Base-by-base conservation (phyloP, 768 basidiomycete genomes). In the Xerocomellus chrysenteron region DNA sequence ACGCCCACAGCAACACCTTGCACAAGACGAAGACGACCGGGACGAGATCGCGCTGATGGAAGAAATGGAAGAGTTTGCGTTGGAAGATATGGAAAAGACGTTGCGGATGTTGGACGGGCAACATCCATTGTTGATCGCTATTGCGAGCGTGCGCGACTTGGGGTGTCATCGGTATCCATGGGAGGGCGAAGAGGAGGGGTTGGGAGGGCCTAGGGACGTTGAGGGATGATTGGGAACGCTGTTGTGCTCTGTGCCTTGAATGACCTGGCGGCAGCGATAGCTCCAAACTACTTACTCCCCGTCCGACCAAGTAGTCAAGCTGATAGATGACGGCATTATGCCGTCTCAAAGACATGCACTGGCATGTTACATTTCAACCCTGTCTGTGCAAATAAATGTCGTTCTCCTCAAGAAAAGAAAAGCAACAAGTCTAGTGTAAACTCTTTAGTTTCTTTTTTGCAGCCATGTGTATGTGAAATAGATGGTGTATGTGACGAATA, bases 11-110 rank as follows among this genome's bases (percentile, higher is more conserved):
- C 53, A 4, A 19, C 28, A 37, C 2, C 26, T 8, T 5, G 41
- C n/a, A 2, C 50, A 30, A 4, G 64, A 57, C 43, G 75, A 76
- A 53, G 81, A 84, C 52, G 87, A 90, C 49, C 74, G 75, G 55
- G 88, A 91, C 58, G 89, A 92, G 59, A 71, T 89, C 61, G 81
- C 81, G 68, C 68, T 91, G 51, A 66, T 89, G 39, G 88, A 92
- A 69, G 90, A 93, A 76, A 85, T 91, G 73, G 90, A 91, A 68
- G 89, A 89, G 54, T 90, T 87, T 65, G 87, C 84, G 61, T 67
- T 91, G 60, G 89, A 91, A 67, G 90, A 91, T 67, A 90, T 92
- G 84, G 79, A 73, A 44, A 86, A 82, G 77, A 76, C 87, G 72
- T 64, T 90, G 51, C 58, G 63, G 42, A 59, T 75, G 57, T 74